Conservation (phyloP, 2,329 filamentous ascomycete genomes). For the Onygenales sp. region DNA sequence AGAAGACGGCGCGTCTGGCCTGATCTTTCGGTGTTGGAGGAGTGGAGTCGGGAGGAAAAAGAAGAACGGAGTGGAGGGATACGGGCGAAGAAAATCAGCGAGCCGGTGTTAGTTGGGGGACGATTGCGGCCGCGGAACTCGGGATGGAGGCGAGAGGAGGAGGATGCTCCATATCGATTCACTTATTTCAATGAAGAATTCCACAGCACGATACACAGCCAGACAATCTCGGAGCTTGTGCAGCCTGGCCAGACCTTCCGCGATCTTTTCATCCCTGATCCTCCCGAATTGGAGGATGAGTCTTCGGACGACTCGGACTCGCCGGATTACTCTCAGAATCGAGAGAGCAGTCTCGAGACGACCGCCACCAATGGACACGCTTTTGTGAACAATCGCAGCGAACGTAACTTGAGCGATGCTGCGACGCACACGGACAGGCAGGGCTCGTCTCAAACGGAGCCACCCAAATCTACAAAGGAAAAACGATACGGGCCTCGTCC, state of each 20-base stretch:
- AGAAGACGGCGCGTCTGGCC: constrained; percentile 72
- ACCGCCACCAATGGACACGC: neutral
- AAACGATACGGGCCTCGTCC: constrained; percentile 69
- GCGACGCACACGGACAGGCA: too few species aligned
- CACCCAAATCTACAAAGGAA: constrained; percentile 28
- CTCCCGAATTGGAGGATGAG: constrained; percentile 62
- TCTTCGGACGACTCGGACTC: constrained; percentile 44
- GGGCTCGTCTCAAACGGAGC: neutral
- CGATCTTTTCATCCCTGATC: constrained; percentile 86
- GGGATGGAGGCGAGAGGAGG: constrained; percentile 77
- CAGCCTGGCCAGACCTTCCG: constrained; percentile 76
- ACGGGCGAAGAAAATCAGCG: constrained; percentile 82
- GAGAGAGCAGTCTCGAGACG: constrained; percentile 10
- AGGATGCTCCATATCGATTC: constrained; percentile 86
- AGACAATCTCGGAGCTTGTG: constrained; percentile 85
- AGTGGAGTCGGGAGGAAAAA: constrained; percentile 86
- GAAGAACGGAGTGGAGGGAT: constrained; percentile 74
- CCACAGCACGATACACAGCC: constrained; percentile 88
- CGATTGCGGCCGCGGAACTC: constrained; percentile 70
- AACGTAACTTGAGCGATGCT: neutral
- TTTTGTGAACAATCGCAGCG: constrained; percentile 16
- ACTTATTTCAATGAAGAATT: constrained; percentile 99
- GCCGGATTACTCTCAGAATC: constrained; percentile 7
- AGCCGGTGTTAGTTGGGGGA: constrained; percentile 86
- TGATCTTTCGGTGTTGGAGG: constrained; percentile 70